Conservation (phyloP, 768 basidiomycete genomes). For the Phylloporus sp. region DNA sequence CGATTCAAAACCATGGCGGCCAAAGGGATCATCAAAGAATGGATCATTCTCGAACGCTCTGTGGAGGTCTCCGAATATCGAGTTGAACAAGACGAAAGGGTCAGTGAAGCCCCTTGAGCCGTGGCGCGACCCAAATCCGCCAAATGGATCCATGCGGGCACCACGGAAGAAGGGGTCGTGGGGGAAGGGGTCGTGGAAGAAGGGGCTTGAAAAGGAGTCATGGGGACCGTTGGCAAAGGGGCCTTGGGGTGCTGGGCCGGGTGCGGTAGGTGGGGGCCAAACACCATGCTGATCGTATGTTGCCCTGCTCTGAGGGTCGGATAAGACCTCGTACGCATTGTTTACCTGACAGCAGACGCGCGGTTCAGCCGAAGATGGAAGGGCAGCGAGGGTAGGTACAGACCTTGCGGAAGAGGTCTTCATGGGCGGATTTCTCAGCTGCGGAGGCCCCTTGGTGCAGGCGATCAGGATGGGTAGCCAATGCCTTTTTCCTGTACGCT, state of each 20-base stretch:
- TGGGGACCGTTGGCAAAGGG: slow-evolving; percentile 15
- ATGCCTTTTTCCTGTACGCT: slow-evolving; percentile 71
- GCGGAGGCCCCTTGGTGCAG: slow-evolving; percentile 52
- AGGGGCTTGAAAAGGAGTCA: slow-evolving; percentile 16
- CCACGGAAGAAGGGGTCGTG: slow-evolving; percentile 17
- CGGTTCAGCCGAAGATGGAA: not conserved
- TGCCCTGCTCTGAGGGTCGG: slow-evolving; percentile 54
- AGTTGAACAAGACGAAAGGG: slow-evolving; percentile 71
- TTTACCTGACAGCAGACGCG: slow-evolving; percentile 46
- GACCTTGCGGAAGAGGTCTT: slow-evolving; percentile 53
- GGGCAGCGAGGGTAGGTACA: not conserved
- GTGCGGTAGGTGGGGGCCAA: slow-evolving; percentile 71
- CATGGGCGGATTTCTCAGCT: slow-evolving; percentile 55
- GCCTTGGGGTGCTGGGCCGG: slow-evolving; percentile 9
- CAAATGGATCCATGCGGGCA: slow-evolving; percentile 24
- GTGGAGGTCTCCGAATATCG: slow-evolving; percentile 57
- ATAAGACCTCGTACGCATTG: slow-evolving; percentile 75
- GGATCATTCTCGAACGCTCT: slow-evolving; percentile 33
- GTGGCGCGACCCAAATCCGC: slow-evolving; percentile 17
- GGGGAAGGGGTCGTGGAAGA: slow-evolving; percentile 18
- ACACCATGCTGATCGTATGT: slow-evolving; percentile 69
- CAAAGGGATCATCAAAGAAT: slow-evolving; percentile 29
- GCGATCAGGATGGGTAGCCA: slow-evolving; percentile 76
- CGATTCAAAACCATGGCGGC: slow-evolving; percentile 14
- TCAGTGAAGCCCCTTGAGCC: slow-evolving; percentile 51